Evolutionary conservation across 208 protist species (phyloP), one percentile per base, ranked within the genome.

Genomic region (Polymyxa betae): DNA sequence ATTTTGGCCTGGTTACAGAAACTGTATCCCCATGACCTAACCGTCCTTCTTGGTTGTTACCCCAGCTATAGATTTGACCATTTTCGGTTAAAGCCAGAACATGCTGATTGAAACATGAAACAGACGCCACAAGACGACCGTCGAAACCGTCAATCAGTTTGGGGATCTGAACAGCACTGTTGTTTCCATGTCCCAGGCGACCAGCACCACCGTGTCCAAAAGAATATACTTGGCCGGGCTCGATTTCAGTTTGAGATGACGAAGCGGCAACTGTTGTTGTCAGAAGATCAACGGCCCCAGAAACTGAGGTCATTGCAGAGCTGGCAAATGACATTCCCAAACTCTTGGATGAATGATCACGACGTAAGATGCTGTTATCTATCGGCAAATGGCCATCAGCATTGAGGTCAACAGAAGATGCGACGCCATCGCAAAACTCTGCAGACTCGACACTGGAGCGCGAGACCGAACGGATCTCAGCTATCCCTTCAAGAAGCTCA

Each of bases 51-150:
- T 24, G 12, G 89, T 77, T 77, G 49, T 68, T 90, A 1, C 89
- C 89, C 89, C 89, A 90, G 24, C 54, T 90, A 64, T 89, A 90
- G 12, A 90, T 49, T 41, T 90, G 89, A 0, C 89, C 89, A n/a
- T 32, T 35, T 41, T 77, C 68, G 24, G 89, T 90, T 35, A 90
- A 64, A 88, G 89, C 89, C n/a, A 90, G n/a, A 38, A 82, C 72
- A 35, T 82, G 72, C 72, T 82, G 72, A 43, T 82, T 82, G 72
- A 82, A 82, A 82, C 72, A 82, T 20, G 72, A 82, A 12, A 82
- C 12, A 38, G 72, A 82, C 5, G 72, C 5, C 16, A 82, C 72
- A 38, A 38, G n/a, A n/a, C 40, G 72, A 82, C 72, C 72, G 35
- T 82, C 72, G 72, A 82, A 82, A 5, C 72, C 72, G n/a, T 82